These are phyloP conservation scores for Colletotrichum kahawae DNA, from an alignment of 2,329 filamentous ascomycete genomes.

Conservation along the genomic window DNA sequence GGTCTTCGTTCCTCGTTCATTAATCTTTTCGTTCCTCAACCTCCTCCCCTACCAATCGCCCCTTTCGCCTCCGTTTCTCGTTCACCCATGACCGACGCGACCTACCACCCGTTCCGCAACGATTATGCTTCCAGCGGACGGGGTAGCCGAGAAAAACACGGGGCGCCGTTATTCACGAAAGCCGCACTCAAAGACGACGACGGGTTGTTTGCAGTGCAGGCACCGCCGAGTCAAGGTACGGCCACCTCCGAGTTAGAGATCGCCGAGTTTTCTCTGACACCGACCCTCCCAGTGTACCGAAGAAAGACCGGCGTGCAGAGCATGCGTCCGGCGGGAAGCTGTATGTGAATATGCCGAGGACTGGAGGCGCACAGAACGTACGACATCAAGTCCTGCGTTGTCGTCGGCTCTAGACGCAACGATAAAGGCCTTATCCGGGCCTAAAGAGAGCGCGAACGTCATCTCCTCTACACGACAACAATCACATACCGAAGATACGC, in stretches of 20 bases:
- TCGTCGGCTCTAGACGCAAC: not conserved
- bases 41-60: not conserved
- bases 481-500: not conserved
- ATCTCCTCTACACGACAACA: not conserved
- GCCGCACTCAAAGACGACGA: slow-evolving; percentile 20
- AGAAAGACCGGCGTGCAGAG: slow-evolving; percentile 11
- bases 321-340: slow-evolving; percentile 11
- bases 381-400: not conserved
- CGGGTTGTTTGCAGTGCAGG: slow-evolving; percentile 19
- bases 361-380: not conserved
- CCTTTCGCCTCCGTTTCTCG: not conserved
- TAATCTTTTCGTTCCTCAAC: not conserved
- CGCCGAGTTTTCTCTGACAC: not conserved
- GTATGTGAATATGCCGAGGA: not conserved
- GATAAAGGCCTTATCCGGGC: not conserved
- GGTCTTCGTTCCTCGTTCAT: not conserved
- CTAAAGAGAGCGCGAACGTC: not conserved
- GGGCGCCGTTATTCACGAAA: not conserved
- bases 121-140: not conserved
- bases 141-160: not conserved
- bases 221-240: slow-evolving; percentile 24
- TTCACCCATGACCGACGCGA: not conserved
- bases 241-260: not conserved
- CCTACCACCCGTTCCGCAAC: too few species aligned
- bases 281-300: slow-evolving; percentile 13